A percentile compares a stretch with the other conserved stretches of the same genome.
Conservation (phyloP, 163 green algal species). For the Chlorella variabilis region DNA sequence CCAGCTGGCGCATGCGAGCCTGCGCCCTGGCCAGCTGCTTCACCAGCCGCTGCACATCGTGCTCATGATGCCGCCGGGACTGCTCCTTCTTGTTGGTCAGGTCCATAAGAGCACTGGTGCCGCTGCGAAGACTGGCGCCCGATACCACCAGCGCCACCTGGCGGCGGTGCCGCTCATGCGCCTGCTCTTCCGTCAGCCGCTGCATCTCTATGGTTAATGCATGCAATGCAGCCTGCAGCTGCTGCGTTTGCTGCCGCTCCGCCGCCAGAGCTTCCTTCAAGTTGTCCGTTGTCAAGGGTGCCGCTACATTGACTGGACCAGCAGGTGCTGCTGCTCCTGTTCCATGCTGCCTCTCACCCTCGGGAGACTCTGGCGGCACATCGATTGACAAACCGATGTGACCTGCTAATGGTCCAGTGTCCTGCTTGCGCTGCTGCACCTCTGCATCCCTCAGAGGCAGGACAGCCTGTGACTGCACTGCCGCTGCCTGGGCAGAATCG, state of each 20-base stretch:
- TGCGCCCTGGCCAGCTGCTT: conserved; percentile 19
- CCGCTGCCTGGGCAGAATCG: conserved; percentile 7
- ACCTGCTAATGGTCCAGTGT: neutral
- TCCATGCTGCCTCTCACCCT: neutral
- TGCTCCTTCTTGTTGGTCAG: neutral
- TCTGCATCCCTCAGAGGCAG: conserved; percentile 5
- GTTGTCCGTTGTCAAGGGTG: too few relatives aligned
- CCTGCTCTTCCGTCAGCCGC: conserved; percentile 8
- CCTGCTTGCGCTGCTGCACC: neutral
- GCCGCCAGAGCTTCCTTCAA: conserved; percentile 2
- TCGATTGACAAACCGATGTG: neutral
- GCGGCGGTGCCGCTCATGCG: neutral
- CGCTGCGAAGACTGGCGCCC: neutral
- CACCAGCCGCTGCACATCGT: conserved; percentile 21
- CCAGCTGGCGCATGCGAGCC: conserved; percentile 10
- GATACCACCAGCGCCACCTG: neutral
- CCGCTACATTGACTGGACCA: neutral
- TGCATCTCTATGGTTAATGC: conserved; percentile 39
- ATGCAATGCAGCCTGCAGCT: conserved; percentile 24
- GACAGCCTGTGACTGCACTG: neutral
- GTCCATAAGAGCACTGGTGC: neutral
- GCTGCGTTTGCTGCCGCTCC: neutral
- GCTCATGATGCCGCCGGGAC: neutral
- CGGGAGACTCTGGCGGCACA: conserved; percentile 1
- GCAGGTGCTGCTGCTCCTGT: conserved; percentile 5